phyloP scores from a whole-genome alignment of 1,284 basidiomycete species.

The Ustilago nuda region DNA sequence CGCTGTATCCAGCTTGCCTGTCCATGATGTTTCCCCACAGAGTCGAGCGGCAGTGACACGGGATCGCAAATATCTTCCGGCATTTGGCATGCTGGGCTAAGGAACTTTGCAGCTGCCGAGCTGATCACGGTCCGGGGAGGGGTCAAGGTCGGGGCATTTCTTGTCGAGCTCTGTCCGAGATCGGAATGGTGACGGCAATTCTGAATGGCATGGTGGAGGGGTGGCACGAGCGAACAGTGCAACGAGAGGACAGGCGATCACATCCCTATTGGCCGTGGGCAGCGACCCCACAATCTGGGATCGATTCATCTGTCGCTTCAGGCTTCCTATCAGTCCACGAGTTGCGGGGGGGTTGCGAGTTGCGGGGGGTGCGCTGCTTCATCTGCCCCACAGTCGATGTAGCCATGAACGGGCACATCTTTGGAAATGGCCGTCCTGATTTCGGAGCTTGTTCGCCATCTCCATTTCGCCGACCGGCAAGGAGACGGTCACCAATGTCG shows the following conservation, averaged over 20 bases:
- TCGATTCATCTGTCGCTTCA: slow-evolving; percentile 6
- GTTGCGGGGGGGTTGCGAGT: no score
- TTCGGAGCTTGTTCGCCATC: slow-evolving; percentile 7
- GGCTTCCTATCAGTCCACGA: slow-evolving; percentile 13
- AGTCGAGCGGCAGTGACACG: background rate
- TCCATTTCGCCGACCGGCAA: slow-evolving; percentile 24
- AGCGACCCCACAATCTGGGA: slow-evolving; percentile 27
- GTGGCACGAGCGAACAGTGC: slow-evolving; percentile 11
- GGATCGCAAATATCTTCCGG: background rate
- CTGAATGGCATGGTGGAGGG: background rate
- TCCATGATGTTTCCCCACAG: background rate
- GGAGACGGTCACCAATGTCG: slow-evolving; percentile 10
- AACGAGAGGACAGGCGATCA: background rate
- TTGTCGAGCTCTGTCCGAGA: slow-evolving; percentile 19
- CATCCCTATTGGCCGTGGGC: background rate
- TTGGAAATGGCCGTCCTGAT: slow-evolving; percentile 8
- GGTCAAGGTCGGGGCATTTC: slow-evolving; percentile 15
- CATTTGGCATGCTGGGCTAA: background rate
- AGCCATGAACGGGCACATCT: background rate
- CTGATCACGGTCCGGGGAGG: slow-evolving; percentile 13
- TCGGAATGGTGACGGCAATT: slow-evolving; percentile 29
- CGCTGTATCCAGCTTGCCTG: background rate
- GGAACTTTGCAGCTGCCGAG: background rate
- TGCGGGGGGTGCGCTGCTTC: slow-evolving; percentile 19
- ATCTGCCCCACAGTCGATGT: background rate